phyloP scores from a whole-genome alignment of 805 yeast genomes.

The Tetrapisispora nanseiensis region DNA sequence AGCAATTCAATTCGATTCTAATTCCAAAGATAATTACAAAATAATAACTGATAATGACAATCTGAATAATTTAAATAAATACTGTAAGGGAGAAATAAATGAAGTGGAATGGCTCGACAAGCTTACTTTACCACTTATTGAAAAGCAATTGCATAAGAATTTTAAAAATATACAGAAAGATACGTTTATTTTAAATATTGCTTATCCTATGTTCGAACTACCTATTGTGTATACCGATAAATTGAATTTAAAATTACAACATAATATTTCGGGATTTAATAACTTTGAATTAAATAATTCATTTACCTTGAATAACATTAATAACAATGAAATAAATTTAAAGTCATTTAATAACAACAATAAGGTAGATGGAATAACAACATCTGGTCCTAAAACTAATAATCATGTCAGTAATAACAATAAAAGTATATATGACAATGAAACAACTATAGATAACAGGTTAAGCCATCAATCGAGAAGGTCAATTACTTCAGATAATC shows the following conservation, averaged over 20 bases:
- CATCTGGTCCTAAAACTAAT: neutral
- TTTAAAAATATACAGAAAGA: conserved; percentile 15
- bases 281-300: conserved; percentile 31
- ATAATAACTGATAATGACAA: conserved; percentile 26
- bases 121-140: conserved; percentile 45
- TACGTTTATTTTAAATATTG: conserved; percentile 37
- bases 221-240: conserved; percentile 64
- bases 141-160: conserved; percentile 11
- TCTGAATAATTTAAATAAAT: conserved; percentile 47
- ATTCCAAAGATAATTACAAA: conserved; percentile 24
- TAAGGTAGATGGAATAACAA: neutral
- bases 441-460: neutral
- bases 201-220: conserved; percentile 55
- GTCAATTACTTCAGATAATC: conserved; percentile 18
- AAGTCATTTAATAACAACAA: too few relatives aligned
- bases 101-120: conserved; percentile 67
- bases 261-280: conserved; percentile 29
- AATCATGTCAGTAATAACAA: conserved; percentile 1
- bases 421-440: conserved; percentile 10
- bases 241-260: conserved; percentile 30
- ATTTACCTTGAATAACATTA: conserved; percentile 24
- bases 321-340: conserved; percentile 5
- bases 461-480: neutral
- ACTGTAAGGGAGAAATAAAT: conserved; percentile 58
- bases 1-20: conserved; percentile 35